Evolutionary conservation across 306 rosid genomes (phyloP).

Genomic region (Delonix regia): DNA sequence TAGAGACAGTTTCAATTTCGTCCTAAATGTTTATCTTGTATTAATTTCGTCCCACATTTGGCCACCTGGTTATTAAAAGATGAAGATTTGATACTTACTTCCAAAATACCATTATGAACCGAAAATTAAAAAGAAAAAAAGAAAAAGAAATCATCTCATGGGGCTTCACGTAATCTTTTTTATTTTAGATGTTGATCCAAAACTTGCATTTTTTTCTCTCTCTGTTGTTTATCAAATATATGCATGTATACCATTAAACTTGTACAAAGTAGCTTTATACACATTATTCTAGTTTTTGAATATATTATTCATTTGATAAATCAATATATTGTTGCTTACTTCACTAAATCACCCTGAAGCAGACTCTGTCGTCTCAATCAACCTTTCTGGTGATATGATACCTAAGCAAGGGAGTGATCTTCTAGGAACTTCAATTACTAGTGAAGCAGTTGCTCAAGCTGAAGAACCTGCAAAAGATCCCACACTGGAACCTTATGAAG

Average conservation of each 20-base stretch:
- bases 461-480: slow-evolving; percentile 30
- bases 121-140: no score
- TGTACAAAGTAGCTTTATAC: neutral
- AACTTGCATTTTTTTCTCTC: slow-evolving; percentile 27
- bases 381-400: slow-evolving; percentile 31
- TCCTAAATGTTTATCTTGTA: no score
- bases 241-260: neutral
- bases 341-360: neutral
- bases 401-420: slow-evolving; percentile 9
- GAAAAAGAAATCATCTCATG: neutral
- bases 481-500: slow-evolving; percentile 12
- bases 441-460: slow-evolving; percentile 14
- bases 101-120: neutral
- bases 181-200: neutral
- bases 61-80: no score
- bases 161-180: neutral
- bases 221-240: slow-evolving; percentile 14
- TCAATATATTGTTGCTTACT: neutral
- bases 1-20: no score
- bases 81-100: no score
- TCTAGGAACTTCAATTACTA: slow-evolving; percentile 28
- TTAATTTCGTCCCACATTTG: no score
- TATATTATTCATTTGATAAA: neutral
- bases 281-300: neutral
- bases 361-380: slow-evolving; percentile 32